Base-by-base conservation (phyloP, 345 rosid genomes). In the Mercurialis annua region DNA sequence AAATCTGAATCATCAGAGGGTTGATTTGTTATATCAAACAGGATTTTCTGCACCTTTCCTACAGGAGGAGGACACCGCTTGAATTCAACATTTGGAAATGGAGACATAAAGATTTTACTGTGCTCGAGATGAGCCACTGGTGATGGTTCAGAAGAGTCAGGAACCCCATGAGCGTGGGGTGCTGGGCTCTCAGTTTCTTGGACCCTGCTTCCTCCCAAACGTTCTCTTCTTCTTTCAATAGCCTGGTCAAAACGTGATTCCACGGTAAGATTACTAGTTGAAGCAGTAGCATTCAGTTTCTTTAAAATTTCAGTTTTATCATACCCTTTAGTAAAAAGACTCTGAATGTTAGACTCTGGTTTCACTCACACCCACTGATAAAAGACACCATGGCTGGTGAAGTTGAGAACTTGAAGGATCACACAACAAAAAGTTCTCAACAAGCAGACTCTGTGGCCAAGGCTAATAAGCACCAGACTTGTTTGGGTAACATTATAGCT, bases 171-270 rank as follows among this genome's bases (percentile, higher is more conserved):
- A 61, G 47, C 77, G n/a, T 6, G 78, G 5, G 66, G 27, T 59
- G 69, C 29, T 10, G 84, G 87, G 74, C 59, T 81, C 80, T 78
- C 86, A 15, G 44, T 31, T 57, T 62, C 80, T 30, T 10, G 88
- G 85, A 80, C 90, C 54, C 82, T 84, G 0, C 58, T 70, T 57
- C 60, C 83, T 81, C 87, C 76, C 54, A 78, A 44, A 9, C 83
- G 77, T 66, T 83, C 85, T 74, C 99, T 82, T 65, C 83, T 84
- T 71, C 92, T 85, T 76, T 89, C 93, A 68, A 85, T 80, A 20
- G 93, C 97, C 99, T 91, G 71, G 26, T 34, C 27, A 59, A 66
- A 68, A 4, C 47, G 21, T 38, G 14, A 12, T 27, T 40, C 29
- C 44, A 46, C 14, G 47, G 20, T 59, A 2, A 57, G 47, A 43